Evolutionary conservation across 768 basidiomycete species (phyloP).

Genomic region (Russula earlei): DNA sequence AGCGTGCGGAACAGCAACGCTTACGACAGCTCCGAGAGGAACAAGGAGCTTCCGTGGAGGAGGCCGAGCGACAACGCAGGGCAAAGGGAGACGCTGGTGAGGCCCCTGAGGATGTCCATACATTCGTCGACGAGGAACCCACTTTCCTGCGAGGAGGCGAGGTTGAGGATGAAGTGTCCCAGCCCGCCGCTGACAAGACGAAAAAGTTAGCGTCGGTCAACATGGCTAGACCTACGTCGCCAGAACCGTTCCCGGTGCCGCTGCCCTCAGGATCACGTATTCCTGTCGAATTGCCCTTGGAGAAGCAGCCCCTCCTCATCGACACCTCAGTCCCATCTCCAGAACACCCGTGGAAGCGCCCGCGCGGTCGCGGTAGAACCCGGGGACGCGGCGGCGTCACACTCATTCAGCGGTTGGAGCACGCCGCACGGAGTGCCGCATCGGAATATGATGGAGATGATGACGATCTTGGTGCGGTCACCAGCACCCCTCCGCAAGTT

Average conservation of each 20-base stretch:
- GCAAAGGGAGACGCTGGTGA: slow-evolving; percentile 32
- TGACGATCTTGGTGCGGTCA: slow-evolving; percentile 16
- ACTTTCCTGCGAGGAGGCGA: slow-evolving; percentile 36
- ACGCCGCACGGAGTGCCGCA: slow-evolving; percentile 13
- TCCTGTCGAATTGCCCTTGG: slow-evolving; percentile 34
- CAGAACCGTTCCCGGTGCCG: slow-evolving; percentile 33
- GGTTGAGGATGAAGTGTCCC: too few species aligned
- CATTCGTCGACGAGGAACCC: slow-evolving; percentile 24
- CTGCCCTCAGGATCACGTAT: too few species aligned
- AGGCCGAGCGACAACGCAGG: slow-evolving; percentile 27
- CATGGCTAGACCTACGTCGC: too few species aligned
- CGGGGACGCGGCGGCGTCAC: slow-evolving; percentile 17
- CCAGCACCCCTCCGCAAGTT: slow-evolving; percentile 16
- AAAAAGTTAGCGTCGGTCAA: too few species aligned
- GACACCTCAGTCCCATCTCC: slow-evolving; percentile 43
- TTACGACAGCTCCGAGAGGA: slow-evolving; percentile 13
- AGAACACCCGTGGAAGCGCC: slow-evolving; percentile 43
- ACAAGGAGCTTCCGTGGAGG: slow-evolving; percentile 20
- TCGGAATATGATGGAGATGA: slow-evolving; percentile 18
- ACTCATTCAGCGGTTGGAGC: slow-evolving; percentile 19
- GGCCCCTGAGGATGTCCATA: slow-evolving; percentile 33
- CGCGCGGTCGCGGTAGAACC: slow-evolving; percentile 26
- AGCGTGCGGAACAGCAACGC: slow-evolving; percentile 23
- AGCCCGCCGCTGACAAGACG: too few species aligned
- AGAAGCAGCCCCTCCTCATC: slow-evolving; percentile 54